phyloP scores from a whole-genome alignment of 2,329 filamentous ascomycete genomes.

The Aureobasidium pullulans region DNA sequence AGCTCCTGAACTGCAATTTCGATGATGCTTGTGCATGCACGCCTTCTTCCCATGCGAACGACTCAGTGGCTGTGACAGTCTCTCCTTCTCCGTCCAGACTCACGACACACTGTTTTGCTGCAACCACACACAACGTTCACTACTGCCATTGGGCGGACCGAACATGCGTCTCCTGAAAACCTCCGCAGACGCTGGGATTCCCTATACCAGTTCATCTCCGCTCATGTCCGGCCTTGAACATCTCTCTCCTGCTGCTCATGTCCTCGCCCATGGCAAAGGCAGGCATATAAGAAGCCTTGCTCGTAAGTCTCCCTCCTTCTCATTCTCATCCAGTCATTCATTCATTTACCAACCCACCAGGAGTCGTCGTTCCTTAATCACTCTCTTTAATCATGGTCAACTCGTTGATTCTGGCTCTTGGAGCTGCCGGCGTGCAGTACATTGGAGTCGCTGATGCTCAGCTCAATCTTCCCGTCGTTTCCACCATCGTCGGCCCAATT shows the following conservation, averaged over 20 bases:
- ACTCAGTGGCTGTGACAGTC: no score
- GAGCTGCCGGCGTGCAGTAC: not conserved
- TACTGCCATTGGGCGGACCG: no score
- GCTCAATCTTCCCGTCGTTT: not conserved
- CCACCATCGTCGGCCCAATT: no score
- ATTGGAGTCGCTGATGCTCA: not conserved
- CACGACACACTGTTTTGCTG: no score
- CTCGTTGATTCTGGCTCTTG: not conserved
- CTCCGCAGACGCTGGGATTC: no score
- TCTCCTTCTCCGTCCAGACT: no score
- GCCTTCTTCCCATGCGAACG: no score
- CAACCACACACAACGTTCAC: no score
- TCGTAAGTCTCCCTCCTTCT: not conserved
- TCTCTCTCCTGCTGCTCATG: not conserved
- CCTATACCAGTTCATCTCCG: not conserved
- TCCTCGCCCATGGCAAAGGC: no score
- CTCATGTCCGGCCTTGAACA: not conserved
- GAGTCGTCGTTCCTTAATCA: not conserved
- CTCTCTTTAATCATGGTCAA: not conserved
- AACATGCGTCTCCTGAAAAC: no score
- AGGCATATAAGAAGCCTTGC: not conserved
- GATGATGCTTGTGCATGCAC: no score
- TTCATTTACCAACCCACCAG: not conserved
- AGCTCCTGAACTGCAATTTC: no score
- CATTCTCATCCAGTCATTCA: not conserved